These are phyloP conservation scores for Lipomyces spencermartinsiae DNA, from an alignment of 805 yeast species.

Conservation along the genomic window DNA sequence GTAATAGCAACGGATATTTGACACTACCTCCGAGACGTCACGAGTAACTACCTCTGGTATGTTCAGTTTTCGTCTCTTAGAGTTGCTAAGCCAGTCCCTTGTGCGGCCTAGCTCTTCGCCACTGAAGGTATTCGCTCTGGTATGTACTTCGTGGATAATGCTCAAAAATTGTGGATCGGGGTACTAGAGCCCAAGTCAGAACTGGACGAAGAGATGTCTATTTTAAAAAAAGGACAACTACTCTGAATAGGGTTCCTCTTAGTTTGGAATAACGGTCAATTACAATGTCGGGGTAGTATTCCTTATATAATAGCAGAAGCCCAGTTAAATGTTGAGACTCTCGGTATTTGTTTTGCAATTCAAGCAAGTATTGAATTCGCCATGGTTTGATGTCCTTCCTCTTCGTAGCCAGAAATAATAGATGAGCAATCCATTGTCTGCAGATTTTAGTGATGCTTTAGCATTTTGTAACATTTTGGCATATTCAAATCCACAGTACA, in stretches of 20 bases:
- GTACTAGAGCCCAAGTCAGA: constrained; percentile 2
- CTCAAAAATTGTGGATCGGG: constrained; percentile 22
- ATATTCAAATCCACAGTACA: background rate
- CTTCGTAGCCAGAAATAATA: constrained; percentile 28
- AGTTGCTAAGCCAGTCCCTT: constrained; percentile 12
- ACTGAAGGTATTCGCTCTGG: background rate
- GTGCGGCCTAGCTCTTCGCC: background rate
- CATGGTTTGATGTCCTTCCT: constrained; percentile 31
- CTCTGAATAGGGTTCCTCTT: constrained; percentile 22
- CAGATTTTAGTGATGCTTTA: background rate
- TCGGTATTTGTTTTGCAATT: constrained; percentile 27
- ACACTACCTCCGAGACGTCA: constrained; percentile 5
- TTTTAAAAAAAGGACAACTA: background rate
- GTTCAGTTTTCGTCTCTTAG: constrained; percentile 23
- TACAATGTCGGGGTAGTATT: constrained; percentile 31
- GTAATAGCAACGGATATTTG: background rate
- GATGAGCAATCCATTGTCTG: constrained; percentile 33
- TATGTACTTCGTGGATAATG: constrained; percentile 11
- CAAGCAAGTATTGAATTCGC: constrained; percentile 33
- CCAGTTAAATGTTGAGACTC: constrained; percentile 32
- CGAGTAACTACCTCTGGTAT: constrained; percentile 15
- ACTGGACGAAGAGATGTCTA: background rate
- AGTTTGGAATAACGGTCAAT: constrained; percentile 15
- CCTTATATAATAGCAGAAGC: constrained; percentile 29
- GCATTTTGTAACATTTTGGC: background rate